Percentiles rank a stretch among this genome's conserved stretches.
Evolutionary conservation across 306 rosid genomes (phyloP).

Genomic region (Quercus gilva): DNA sequence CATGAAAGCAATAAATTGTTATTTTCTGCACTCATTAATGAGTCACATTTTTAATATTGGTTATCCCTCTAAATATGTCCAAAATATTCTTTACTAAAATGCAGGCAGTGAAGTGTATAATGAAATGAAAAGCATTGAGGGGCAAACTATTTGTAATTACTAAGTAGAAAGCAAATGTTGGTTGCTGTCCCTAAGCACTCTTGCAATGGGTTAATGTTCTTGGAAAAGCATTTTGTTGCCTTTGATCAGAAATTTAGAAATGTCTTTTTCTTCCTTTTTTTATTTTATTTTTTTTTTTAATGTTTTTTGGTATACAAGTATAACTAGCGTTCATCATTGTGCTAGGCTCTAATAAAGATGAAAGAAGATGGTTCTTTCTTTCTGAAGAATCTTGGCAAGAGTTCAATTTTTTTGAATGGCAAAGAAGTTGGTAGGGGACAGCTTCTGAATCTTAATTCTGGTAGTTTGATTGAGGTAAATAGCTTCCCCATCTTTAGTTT

Average conservation of each 20-base stretch:
- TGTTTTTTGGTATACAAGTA: not conserved
- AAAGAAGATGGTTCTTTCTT: slow-evolving; percentile 66
- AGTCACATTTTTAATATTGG: slow-evolving; percentile 5
- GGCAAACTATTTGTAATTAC: not conserved
- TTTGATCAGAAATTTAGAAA: not conserved
- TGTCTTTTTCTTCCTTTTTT: not conserved
- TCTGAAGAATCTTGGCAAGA: slow-evolving; percentile 67
- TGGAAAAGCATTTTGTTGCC: not conserved
- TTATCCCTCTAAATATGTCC: slow-evolving; percentile 6
- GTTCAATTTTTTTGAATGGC: slow-evolving; percentile 72
- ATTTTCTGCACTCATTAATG: not conserved
- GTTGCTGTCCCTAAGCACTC: not conserved
- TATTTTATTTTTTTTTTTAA: not conserved
- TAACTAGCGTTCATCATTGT: slow-evolving; percentile 18
- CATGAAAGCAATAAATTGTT: slow-evolving; percentile 4
- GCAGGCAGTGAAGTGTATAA: not conserved
- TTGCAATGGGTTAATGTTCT: slow-evolving; percentile 14
- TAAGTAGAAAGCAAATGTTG: not conserved
- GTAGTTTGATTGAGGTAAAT: slow-evolving; percentile 73
- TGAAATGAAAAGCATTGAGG: not conserved
- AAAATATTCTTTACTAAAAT: not conserved
- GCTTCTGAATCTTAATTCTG: slow-evolving; percentile 38
- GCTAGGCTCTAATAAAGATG: slow-evolving; percentile 78
- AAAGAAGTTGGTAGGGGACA: slow-evolving; percentile 60
- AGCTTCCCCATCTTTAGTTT: slow-evolving; percentile 20